Base-by-base conservation (phyloP, 352 stramenopile species). In the Globisporangium viniferum region DNA sequence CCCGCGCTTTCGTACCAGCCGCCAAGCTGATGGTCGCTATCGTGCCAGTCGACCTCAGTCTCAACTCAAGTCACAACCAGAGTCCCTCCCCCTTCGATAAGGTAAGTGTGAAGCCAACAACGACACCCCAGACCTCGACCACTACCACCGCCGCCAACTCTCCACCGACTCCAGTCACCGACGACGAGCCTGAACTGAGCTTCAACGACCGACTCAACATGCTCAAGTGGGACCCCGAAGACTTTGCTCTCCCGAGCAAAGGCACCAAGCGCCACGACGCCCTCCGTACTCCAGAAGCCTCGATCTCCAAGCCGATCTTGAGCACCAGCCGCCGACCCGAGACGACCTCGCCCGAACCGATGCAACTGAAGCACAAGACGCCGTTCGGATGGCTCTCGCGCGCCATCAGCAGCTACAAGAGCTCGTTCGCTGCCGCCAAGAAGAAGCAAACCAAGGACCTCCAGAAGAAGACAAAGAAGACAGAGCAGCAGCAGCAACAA, bases 351-450 rank as follows among this genome's bases (percentile, higher is more conserved):
- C 41, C 41, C n/a, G 41, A n/a, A 48, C 41, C 41, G 14, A 15
- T 5, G 15, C 15, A 20, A n/a, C 15, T 7, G 41, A 48, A 48
- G 41, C 15, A 15, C 62, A 64, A 35, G n/a, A 63, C 33, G 2
- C 9, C 57, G 10, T 54, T 41, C n/a, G 39, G 20, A 20, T 64
- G 59, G 59, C 15, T 64, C 27, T 54, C 59, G 39, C 29, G 59
- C 20, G 39, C 39, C 10, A 14, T 64, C 22, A 51, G 46, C 39
- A 53, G 6, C 59, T 41, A 39, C 59, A 39, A 20, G 46, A 31
- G n/a, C 10, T 63, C 58, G 29, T 20, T 3, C 0, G 3, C 12
- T 14, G 7, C 4, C 4, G 41, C 41, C 0, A 1, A 7, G 27
- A 39, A n/a, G 5, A 14, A 29, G 33, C 14, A 39, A n/a, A 27